Conservation (phyloP, 2,329 filamentous ascomycete genomes). For the Macrophomina pseudophaseolina region DNA sequence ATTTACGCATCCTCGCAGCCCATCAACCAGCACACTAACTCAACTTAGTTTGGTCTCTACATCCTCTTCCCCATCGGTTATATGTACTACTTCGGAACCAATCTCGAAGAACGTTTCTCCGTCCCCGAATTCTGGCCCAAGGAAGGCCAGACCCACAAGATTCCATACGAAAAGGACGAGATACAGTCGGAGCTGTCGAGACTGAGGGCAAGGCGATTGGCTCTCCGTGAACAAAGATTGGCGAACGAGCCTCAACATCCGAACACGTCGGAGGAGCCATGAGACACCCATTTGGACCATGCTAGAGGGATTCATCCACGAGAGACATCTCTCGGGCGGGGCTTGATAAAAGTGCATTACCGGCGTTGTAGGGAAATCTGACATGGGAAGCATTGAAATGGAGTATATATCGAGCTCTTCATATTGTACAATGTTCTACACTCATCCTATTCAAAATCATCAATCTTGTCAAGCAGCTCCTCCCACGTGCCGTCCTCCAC, state of each 20-base stretch:
- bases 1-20: slow-evolving; percentile 32
- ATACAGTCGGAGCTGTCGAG: slow-evolving; percentile 81
- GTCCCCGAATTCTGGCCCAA: slow-evolving; percentile 95
- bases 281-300: not conserved
- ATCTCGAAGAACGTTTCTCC: slow-evolving; percentile 84
- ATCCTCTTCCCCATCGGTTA: slow-evolving; percentile 98
- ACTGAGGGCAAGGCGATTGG: slow-evolving; percentile 60
- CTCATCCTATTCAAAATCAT: slow-evolving; percentile 21
- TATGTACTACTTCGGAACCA: slow-evolving; percentile 99
- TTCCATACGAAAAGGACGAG: slow-evolving; percentile 79
- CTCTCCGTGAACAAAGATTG: slow-evolving; percentile 55
- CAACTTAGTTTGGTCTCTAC: slow-evolving; percentile 86
- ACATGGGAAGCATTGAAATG: slow-evolving; percentile 28
- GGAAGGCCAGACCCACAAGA: slow-evolving; percentile 73
- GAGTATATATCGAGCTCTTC: slow-evolving; percentile 9
- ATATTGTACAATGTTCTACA: slow-evolving; percentile 19
- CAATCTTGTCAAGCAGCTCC: slow-evolving; percentile 44
- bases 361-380: slow-evolving; percentile 12
- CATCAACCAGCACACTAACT: slow-evolving; percentile 15
- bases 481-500: slow-evolving; percentile 46
- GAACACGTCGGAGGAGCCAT: not conserved
- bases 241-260: slow-evolving; percentile 39
- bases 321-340: not conserved
- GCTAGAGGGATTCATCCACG: too few species aligned
- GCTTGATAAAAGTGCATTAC: slow-evolving; percentile 15